Base-by-base conservation (phyloP, 805 yeast species). In the Tetrapisispora nanseiensis region DNA sequence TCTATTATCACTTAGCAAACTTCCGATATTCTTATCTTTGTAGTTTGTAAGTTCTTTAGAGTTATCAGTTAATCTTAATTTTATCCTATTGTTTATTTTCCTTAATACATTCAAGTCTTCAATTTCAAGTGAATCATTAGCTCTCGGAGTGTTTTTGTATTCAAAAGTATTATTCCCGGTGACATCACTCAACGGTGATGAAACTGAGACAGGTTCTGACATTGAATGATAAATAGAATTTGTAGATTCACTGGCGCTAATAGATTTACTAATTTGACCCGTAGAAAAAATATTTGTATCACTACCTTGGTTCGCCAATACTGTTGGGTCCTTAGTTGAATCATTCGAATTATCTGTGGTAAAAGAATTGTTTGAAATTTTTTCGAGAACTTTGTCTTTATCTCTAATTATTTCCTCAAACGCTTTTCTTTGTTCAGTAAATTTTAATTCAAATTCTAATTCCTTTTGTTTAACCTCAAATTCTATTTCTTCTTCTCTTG, bases 1-100 rank as follows among this genome's bases (percentile, higher is more conserved):
- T 16, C 26, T 15, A 35, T 35, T 30, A 83, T 59, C 27, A 70
- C 72, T 40, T 69, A 69, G 46, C 78, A 82, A 41, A 81, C 76
- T 31, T 68, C 73, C 65, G 81, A 68, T 8, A 82, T 65, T 53
- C 30, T 47, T 56, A 26, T 43, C 42, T 24, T 47, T 30, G 18
- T 24, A 30, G 20, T 15, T 43, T 27, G 13, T 21, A 19, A 15
- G 8, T 4, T 13, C 22, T 6, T 35, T 26, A 13, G 18, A 22
- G 12, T 12, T 12, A 29, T 33, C 33, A 4, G 49, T 47, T 37
- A 38, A 47, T 6, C 46, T 21, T 19, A 51, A 44, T 42, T 28
- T 50, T 44, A 23, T 51, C 45, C 26, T 39, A 28, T n/a, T 20
- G n/a, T 33, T 33, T 4, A 33, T 22, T 15, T 21, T 9, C 22